phyloP scores from a whole-genome alignment of 768 basidiomycete genomes.

The Rhizopogon salebrosus region DNA sequence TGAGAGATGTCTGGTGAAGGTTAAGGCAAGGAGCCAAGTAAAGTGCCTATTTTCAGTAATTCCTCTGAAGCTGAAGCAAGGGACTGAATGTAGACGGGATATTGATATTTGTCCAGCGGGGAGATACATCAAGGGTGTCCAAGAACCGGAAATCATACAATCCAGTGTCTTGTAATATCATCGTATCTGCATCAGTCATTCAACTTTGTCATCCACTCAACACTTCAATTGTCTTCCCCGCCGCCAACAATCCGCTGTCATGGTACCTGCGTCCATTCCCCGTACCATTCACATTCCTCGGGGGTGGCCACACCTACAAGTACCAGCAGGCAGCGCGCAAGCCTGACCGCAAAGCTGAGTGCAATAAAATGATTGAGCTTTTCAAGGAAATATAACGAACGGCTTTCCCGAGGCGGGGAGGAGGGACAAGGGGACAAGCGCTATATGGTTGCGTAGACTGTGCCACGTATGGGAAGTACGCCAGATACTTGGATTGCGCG shows the following conservation, averaged over 20 bases:
- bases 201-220: background rate
- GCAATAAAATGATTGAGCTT: conserved; percentile 40
- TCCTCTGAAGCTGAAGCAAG: conserved; percentile 38
- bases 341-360: conserved; percentile 46
- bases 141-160: conserved; percentile 65
- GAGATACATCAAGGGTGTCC: conserved; percentile 33
- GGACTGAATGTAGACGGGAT: conserved; percentile 37
- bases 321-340: conserved; percentile 44
- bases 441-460: conserved; percentile 83
- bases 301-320: conserved; percentile 31
- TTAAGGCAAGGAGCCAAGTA: conserved; percentile 74
- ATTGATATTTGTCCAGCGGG: conserved; percentile 34
- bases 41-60: conserved; percentile 65
- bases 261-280: conserved; percentile 55
- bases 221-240: conserved; percentile 13
- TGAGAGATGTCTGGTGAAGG: conserved; percentile 37
- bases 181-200: conserved; percentile 35
- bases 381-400: conserved; percentile 53
- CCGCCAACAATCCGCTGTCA: conserved; percentile 63
- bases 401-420: conserved; percentile 62
- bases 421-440: conserved; percentile 80
- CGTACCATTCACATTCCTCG: conserved; percentile 57
- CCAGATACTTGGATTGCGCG: conserved; percentile 44
- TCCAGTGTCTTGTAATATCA: conserved; percentile 44
- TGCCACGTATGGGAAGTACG: conserved; percentile 83